Evolutionary conservation across 148 eudicot genomes (phyloP), one percentile per base, ranked within the genome.

Genomic region (Amaranthus hypochondriacus): DNA sequence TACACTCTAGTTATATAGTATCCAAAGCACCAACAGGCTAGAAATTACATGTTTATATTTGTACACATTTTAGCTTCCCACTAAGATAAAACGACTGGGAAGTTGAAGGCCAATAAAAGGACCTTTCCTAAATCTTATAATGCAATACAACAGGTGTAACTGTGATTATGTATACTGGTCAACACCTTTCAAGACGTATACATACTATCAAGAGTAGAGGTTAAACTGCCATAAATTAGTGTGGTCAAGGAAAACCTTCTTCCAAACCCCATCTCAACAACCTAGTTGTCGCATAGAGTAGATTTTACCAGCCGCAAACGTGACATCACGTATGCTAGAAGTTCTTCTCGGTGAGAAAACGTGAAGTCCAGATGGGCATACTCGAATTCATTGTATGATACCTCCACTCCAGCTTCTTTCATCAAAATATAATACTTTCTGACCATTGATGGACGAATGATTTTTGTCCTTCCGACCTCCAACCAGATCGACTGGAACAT

Each of bases 301-400:
- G 97, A 81, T 46, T 84, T 86, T 56, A 92, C 93, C 4, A 90
- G 89, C 49, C 78, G 83, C 50, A 92, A 73, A 9, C 97, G 87
- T 0, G 97, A 88, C 96, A 95, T 87, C 47, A 95, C 97, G 67
- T 87, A 95, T 3, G 93, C 85, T 76, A 95, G 77, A 49, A 95
- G 97, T 66, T 95, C 98, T 79, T 95, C 98, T 2, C 84, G 92
- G 53, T 95, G 97, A 8, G 97, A 92, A 53, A 95, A 95, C 3
- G 97, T 95, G 81, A 95, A 95, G 74, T 95, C 98, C 80, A 95
- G 76, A 70, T 95, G 97, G 10, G 98, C 96, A 51, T 95, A 95
- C 70, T 95, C 98, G 52, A 86, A 95, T 80, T 90, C 93, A 2
- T 87, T 89, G 65, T 82, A 95, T 0, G 98, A 92, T 15, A 83